These are phyloP conservation scores for Mycena rebaudengoi DNA, from an alignment of 768 basidiomycete species.

Conservation along the genomic window DNA sequence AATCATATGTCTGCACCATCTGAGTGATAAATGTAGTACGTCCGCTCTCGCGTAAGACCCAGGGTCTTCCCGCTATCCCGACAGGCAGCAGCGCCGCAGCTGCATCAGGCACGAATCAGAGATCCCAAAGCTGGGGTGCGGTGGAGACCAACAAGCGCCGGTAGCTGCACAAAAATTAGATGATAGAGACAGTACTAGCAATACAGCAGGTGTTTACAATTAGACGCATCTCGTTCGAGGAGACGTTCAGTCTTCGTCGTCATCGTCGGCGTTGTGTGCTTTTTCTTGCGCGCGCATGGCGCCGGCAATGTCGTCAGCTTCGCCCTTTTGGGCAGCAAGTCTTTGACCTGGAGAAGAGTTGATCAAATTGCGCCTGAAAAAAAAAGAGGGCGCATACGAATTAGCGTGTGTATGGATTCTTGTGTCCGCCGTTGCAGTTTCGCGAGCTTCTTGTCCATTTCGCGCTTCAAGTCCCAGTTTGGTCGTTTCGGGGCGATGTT, in stretches of 20 bases:
- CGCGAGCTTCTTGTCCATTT: slow-evolving; percentile 88
- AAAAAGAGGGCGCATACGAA: slow-evolving; percentile 64
- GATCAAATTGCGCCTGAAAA: background rate
- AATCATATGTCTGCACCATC: too few species aligned
- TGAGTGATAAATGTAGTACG: too few species aligned
- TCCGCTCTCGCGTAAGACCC: too few species aligned
- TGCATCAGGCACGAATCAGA: too few species aligned
- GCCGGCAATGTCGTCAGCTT: slow-evolving; percentile 81
- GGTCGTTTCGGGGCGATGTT: slow-evolving; percentile 98
- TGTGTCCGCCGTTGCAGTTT: slow-evolving; percentile 93
- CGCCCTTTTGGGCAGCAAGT: slow-evolving; percentile 80
- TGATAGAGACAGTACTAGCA: slow-evolving; percentile 1
- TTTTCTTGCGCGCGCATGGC: slow-evolving; percentile 84
- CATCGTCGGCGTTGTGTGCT: slow-evolving; percentile 59
- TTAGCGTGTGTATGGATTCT: slow-evolving; percentile 90
- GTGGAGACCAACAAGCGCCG: too few species aligned
- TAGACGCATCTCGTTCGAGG: background rate
- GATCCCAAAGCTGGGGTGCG: too few species aligned
- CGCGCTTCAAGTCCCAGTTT: slow-evolving; percentile 96
- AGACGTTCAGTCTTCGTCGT: slow-evolving; percentile 62
- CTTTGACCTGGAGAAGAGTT: slow-evolving; percentile 66
- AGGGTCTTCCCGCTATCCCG: too few species aligned
- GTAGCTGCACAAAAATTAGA: background rate
- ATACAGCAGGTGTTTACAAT: slow-evolving; percentile 20
- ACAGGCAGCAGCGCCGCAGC: too few species aligned